Base-by-base conservation (phyloP, 139 green algal genomes). In the Nannochloris sp. region DNA sequence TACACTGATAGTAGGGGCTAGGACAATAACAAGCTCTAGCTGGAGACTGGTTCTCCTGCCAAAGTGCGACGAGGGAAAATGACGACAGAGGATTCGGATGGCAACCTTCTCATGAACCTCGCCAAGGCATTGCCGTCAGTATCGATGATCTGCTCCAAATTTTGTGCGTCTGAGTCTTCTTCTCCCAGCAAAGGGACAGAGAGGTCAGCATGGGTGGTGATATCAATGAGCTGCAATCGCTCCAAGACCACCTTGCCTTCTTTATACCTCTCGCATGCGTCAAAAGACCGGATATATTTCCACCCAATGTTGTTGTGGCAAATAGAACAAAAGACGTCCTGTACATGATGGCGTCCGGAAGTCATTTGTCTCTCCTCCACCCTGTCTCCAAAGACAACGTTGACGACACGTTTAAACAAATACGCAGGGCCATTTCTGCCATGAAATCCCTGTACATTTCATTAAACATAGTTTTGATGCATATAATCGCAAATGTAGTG, bases 351-450 rank as follows among this genome's bases (percentile, higher is more conserved):
- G 4, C n/a, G 40, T 19, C 62, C 62, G 0, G 62, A 62, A 18
- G 46, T 62, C 62, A 68, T 56, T 6, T 68, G 44, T 14, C 62
- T 43, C 37, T 68, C 62, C 18, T 68, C 62, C 7, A 40, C 34
- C 8, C 18, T 16, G 37, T 15, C 15, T 44, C 62, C 62, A 23
- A 62, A n/a, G n/a, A 18, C 19, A 10, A 68, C 46, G 15, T 68
- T 68, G 44, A 62, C 46, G 40, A 12, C 15, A 15, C 15, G 11
- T 16, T 34, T 43, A 11, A 68, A 68, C 11, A 68, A 49, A 23
- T 68, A 68, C 5, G 62, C 62, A 44, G 62, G 62, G 18, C 62
- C 62, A 11, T 29, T 27, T n/a, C 44, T 36, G 23, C 44, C 61
- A 21, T 68, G 62, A 19, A 68, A 68, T 18, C n/a, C 21, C 62